Percentiles rank a stretch among this genome's conserved stretches.
These are phyloP conservation scores for Botrytis medusae DNA, from an alignment of 2,329 filamentous ascomycete genomes.

Conservation along the genomic window DNA sequence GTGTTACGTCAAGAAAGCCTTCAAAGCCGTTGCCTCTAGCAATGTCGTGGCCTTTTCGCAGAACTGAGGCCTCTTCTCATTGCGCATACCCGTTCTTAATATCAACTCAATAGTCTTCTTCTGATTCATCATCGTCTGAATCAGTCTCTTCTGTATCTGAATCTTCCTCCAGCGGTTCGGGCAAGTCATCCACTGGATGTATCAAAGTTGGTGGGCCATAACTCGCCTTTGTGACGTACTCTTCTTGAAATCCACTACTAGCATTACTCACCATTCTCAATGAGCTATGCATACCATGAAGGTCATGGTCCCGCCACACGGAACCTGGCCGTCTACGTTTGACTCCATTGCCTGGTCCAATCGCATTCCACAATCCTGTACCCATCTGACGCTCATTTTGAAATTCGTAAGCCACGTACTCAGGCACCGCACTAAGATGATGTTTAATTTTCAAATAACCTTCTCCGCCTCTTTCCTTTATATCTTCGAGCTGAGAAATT, in stretches of 20 bases:
- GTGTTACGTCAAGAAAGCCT: neutral
- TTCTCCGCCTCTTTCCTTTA: neutral
- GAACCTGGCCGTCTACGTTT: neutral
- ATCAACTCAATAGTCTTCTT: neutral
- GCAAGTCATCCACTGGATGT: neutral
- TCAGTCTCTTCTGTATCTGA: neutral
- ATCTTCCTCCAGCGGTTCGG: neutral
- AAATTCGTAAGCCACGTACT: neutral
- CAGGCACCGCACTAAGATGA: neutral
- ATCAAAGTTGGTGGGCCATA: neutral
- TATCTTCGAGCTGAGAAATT: neutral
- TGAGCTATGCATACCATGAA: neutral
- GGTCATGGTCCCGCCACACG: neutral
- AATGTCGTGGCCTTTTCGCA: neutral
- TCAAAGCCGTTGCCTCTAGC: neutral
- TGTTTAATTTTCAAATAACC: neutral
- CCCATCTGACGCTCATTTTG: rapidly evolving
- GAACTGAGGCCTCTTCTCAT: neutral
- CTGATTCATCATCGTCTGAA: neutral
- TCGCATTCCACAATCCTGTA: neutral
- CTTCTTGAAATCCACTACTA: neutral
- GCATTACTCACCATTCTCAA: neutral
- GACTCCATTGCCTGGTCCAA: neutral
- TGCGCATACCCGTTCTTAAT: neutral
- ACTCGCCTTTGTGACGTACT: neutral